phyloP scores from a whole-genome alignment of 2,329 filamentous ascomycete genomes.

The Aplosporella prunicola region DNA sequence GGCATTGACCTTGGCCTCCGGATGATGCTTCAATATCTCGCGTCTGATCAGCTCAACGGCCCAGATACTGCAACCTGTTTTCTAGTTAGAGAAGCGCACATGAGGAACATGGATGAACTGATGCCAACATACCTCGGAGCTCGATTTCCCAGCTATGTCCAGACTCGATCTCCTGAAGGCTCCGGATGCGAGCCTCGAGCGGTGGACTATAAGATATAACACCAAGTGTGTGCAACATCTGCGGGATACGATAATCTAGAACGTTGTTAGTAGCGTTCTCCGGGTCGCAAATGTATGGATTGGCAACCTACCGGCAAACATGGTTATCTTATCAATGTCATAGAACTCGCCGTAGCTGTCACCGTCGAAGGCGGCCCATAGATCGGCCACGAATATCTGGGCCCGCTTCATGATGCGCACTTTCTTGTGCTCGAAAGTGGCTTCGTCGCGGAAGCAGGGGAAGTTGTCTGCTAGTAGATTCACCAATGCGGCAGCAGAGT shows the following conservation, averaged over 20 bases:
- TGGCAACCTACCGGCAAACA: slow-evolving; percentile 64
- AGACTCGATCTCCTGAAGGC: slow-evolving; percentile 54
- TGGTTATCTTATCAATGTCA: slow-evolving; percentile 92
- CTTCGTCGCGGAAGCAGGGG: slow-evolving; percentile 75
- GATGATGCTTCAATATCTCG: slow-evolving; percentile 67
- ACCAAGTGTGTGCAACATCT: slow-evolving; percentile 52
- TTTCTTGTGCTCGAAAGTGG: slow-evolving; percentile 60
- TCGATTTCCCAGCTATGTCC: slow-evolving; percentile 78
- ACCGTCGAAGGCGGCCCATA: slow-evolving; percentile 93
- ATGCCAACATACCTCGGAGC: slow-evolving; percentile 54
- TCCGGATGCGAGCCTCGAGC: slow-evolving; percentile 60
- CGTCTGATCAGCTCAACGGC: slow-evolving; percentile 79
- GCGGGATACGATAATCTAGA: slow-evolving; percentile 83
- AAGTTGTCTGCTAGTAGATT: slow-evolving; percentile 79
- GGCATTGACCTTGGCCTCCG: slow-evolving; percentile 64
- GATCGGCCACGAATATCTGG: slow-evolving; percentile 88
- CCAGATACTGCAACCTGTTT: slow-evolving; percentile 80
- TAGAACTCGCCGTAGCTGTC: slow-evolving; percentile 68
- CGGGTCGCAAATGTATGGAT: neutral
- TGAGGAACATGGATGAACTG: neutral
- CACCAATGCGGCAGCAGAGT: slow-evolving; percentile 75
- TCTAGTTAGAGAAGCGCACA: slow-evolving; percentile 2
- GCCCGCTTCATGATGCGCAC: slow-evolving; percentile 87
- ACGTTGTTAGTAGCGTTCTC: slow-evolving; percentile 9
- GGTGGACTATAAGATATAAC: slow-evolving; percentile 69